phyloP scores from a whole-genome alignment of 2,329 filamentous ascomycete species.

The Sclerotinia minor region DNA sequence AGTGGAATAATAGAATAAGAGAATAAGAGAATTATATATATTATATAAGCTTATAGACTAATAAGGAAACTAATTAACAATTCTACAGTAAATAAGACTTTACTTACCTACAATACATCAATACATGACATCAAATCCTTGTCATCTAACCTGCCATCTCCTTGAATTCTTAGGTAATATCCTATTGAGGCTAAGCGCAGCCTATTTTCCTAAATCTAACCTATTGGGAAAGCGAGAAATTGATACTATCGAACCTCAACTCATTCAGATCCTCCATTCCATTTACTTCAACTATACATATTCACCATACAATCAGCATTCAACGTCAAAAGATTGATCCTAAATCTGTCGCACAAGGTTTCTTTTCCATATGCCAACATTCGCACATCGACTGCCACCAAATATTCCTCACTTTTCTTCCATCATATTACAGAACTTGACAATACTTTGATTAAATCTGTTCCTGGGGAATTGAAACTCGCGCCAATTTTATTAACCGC shows the following conservation, averaged over 20 bases:
- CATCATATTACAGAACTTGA: slow-evolving; percentile 2
- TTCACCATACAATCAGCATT: slow-evolving; percentile 20
- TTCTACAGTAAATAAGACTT: too few species aligned
- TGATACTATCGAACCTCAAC: slow-evolving; percentile 20
- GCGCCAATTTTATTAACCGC: slow-evolving; percentile 27
- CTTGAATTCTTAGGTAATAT: slow-evolving; percentile 15
- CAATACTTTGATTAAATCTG: slow-evolving; percentile 18
- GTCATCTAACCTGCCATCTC: neutral
- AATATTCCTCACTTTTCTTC: neutral
- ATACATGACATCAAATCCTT: neutral
- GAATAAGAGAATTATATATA: neutral
- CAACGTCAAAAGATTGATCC: slow-evolving; percentile 14
- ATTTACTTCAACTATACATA: slow-evolving; percentile 16
- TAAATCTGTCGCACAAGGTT: slow-evolving; percentile 21
- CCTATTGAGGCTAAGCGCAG: neutral
- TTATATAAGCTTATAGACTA: too few species aligned
- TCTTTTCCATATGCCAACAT: slow-evolving; percentile 11
- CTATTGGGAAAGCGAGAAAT: slow-evolving; percentile 23
- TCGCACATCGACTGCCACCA: slow-evolving; percentile 26
- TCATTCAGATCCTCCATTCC: slow-evolving; percentile 20
- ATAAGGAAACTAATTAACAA: too few species aligned
- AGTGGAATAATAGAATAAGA: neutral
- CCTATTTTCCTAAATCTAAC: slow-evolving; percentile 10
- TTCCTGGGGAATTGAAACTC: slow-evolving; percentile 26
- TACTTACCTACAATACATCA: too few species aligned